Percentiles rank a stretch among this genome's conserved stretches.
Conservation (phyloP, 2,329 filamentous ascomycete species). For the Teratosphaeria zuluensis region DNA sequence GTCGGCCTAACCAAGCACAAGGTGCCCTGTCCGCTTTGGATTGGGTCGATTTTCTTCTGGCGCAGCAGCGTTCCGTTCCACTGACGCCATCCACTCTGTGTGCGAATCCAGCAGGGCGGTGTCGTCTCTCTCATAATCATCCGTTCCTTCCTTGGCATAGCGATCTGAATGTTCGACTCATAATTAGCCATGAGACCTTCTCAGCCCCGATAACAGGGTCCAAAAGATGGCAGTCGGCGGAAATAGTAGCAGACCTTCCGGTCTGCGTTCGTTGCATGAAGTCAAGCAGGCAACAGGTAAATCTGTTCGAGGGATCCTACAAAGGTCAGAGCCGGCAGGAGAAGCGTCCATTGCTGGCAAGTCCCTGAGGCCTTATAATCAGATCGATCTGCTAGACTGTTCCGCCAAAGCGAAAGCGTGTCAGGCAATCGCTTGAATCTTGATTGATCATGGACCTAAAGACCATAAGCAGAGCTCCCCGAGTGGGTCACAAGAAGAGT, state of each 20-base stretch:
- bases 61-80: not conserved
- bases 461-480: constrained; percentile 16
- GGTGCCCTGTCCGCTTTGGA: not conserved
- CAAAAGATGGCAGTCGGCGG: constrained; percentile 4
- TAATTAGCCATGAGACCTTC: not conserved
- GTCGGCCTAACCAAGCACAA: not conserved
- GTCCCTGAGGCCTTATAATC: not conserved
- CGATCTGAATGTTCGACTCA: not conserved
- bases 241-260: not conserved
- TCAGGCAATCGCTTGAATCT: not conserved
- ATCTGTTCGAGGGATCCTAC: not conserved
- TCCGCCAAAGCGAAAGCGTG: not conserved
- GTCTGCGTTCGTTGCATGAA: not conserved
- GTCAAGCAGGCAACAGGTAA: not conserved
- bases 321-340: not conserved
- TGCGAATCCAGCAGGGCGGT: not conserved
- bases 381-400: not conserved
- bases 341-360: not conserved
- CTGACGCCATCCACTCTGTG: not conserved
- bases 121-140: not conserved
- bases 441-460: not conserved
- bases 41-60: not conserved
- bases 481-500: constrained; percentile 10
- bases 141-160: not conserved
- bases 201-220: not conserved